Conservation (phyloP, 2,329 filamentous ascomycete genomes). For the Emericellopsis atlantica region DNA sequence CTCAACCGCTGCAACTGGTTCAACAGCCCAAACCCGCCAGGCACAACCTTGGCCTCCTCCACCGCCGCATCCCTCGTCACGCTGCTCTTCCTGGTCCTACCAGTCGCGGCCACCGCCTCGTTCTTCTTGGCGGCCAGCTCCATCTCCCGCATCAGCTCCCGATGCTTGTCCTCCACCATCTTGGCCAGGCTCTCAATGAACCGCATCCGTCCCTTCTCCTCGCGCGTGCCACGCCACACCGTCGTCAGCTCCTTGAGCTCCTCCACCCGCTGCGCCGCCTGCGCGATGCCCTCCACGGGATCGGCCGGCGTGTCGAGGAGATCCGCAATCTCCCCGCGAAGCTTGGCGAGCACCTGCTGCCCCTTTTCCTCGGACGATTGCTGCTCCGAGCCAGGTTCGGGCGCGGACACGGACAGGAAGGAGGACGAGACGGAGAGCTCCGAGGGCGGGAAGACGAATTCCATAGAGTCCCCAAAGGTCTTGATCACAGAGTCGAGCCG, state of each 20-base stretch:
- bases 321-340: conserved; percentile 59
- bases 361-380: conserved; percentile 76
- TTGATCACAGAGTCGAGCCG: conserved; percentile 85
- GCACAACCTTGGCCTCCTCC: conserved; percentile 27
- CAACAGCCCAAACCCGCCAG: conserved; percentile 46
- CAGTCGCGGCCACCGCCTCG: conserved; percentile 14
- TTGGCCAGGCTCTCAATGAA: conserved; percentile 75
- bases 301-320: conserved; percentile 47
- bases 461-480: conserved; percentile 89
- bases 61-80: conserved; percentile 13
- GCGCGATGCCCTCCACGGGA: conserved; percentile 55
- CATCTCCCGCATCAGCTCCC: conserved; percentile 37
- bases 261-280: conserved; percentile 62
- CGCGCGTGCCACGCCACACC: conserved; percentile 94
- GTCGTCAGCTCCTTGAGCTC: conserved; percentile 60
- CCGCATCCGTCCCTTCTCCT: conserved; percentile 72
- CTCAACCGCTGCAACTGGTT: conserved; percentile 50
- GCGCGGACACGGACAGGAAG: conserved; percentile 81
- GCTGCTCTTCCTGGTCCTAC: conserved; percentile 22
- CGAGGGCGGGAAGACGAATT: conserved; percentile 83
- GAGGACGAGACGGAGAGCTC: conserved; percentile 74
- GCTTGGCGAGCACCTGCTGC: conserved; percentile 59
- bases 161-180: conserved; percentile 66
- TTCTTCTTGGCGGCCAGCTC: conserved; percentile 26
- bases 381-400: conserved; percentile 51